Evolutionary conservation across 768 basidiomycete species (phyloP).

Genomic region (Holtermannia corniformis): DNA sequence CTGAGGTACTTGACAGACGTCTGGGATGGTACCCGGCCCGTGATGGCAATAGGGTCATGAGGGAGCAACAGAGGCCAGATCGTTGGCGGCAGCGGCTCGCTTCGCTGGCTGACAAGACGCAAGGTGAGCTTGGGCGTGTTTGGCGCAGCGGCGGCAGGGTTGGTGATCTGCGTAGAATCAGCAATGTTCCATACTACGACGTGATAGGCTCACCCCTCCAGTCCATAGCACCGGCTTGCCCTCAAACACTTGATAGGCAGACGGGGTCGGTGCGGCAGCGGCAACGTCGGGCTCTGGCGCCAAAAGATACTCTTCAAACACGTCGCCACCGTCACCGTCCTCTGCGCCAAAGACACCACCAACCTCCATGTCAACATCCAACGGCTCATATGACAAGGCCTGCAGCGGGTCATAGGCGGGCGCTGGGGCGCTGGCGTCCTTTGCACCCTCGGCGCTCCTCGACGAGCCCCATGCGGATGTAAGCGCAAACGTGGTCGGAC

Average conservation of each 20-base stretch:
- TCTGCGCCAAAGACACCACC: not conserved
- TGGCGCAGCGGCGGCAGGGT: constrained; percentile 20
- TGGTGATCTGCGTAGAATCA: constrained; percentile 15
- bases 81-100: not conserved
- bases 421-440: not conserved
- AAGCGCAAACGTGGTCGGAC: constrained; percentile 7
- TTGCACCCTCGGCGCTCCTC: not conserved
- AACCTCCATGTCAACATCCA: not conserved
- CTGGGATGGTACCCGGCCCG: constrained; percentile 28
- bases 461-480: constrained; percentile 23
- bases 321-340: constrained; percentile 1
- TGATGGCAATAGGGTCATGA: constrained; percentile 17
- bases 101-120: constrained; percentile 13
- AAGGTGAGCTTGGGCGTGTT: constrained; percentile 9
- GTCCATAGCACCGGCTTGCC: constrained; percentile 26
- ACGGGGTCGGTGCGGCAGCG: not conserved
- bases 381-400: not conserved
- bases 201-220: constrained; percentile 22
- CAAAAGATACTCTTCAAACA: constrained; percentile 1
- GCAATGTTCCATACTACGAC: not conserved
- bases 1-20: constrained; percentile 21
- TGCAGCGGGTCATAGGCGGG: not conserved
- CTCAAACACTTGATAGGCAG: constrained; percentile 13
- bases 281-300: not conserved
- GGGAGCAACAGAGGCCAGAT: constrained; percentile 30